These are phyloP conservation scores for Pleurotus sapidus DNA, from an alignment of 768 basidiomycete species.

Conservation along the genomic window DNA sequence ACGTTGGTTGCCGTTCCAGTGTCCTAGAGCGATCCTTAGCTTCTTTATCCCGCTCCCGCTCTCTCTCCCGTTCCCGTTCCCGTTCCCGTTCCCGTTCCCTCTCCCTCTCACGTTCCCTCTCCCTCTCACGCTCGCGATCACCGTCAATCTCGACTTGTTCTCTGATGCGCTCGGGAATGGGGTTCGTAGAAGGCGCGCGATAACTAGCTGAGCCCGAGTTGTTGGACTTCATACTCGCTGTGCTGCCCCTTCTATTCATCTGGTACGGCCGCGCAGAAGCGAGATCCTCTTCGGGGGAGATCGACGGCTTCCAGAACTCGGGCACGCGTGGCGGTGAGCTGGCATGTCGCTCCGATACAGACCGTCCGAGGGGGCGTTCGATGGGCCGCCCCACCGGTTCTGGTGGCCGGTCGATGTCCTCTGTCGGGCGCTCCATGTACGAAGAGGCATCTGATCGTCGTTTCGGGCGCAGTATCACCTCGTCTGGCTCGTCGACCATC, in stretches of 20 bases:
- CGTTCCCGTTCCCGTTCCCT: conserved; percentile 1
- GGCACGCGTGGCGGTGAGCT: conserved; percentile 31
- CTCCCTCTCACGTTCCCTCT: neutral
- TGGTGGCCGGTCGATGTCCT: conserved; percentile 7
- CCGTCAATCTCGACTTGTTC: conserved; percentile 18
- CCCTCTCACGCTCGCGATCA: conserved; percentile 5
- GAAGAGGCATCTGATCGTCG: conserved; percentile 5
- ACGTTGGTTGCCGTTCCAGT: neutral
- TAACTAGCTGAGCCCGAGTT: conserved; percentile 33
- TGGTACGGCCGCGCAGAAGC: conserved; percentile 36
- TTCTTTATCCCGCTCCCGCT: neutral
- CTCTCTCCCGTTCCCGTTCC: conserved; percentile 6
- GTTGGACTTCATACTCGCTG: conserved; percentile 43
- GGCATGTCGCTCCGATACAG: conserved; percentile 28
- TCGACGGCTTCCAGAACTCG: conserved; percentile 49
- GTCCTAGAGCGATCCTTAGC: conserved; percentile 12
- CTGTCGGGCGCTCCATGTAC: neutral
- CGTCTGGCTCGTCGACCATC: conserved; percentile 26
- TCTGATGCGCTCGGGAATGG: conserved; percentile 32
- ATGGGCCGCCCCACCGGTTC: conserved; percentile 20
- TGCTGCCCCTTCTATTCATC: conserved; percentile 45
- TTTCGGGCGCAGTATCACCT: conserved; percentile 17
- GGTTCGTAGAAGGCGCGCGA: conserved; percentile 37
- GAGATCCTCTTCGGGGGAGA: conserved; percentile 42
- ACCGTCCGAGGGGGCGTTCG: conserved; percentile 28